These are phyloP conservation scores for Aureobasidium sp. DNA, from an alignment of 2,329 filamentous ascomycete genomes.

Conservation along the genomic window DNA sequence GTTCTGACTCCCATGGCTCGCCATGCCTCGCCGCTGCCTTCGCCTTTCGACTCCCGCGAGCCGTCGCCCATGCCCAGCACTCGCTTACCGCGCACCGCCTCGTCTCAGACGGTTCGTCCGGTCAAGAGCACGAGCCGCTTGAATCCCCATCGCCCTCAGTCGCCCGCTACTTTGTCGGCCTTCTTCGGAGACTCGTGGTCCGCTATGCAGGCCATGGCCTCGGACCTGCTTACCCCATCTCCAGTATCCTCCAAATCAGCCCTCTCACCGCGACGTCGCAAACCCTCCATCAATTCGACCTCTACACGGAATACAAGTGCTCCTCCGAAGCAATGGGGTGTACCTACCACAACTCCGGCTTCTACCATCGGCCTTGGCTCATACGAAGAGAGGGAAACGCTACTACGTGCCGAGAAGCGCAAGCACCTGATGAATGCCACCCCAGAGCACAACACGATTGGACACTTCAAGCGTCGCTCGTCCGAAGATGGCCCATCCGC, in stretches of 20 bases:
- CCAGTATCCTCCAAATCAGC: conserved; percentile 1
- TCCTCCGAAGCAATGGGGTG: conserved; percentile 43
- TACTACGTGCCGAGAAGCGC: conserved; percentile 44
- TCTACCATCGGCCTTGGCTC: conserved; percentile 37
- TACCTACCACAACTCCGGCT: conserved; percentile 29
- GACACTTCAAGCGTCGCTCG: conserved; percentile 56
- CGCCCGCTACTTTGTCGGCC: conserved; percentile 30
- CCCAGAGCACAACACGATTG: conserved; percentile 37
- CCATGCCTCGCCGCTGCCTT: conserved; percentile 29
- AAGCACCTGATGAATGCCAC: conserved; percentile 38
- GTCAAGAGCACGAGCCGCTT: conserved; percentile 4
- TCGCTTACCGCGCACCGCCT: conserved; percentile 15
- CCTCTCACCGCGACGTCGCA: conserved; percentile 12
- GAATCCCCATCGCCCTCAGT: not conserved
- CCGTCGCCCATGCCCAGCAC: conserved; percentile 35
- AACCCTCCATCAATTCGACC: conserved; percentile 24
- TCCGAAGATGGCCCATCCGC: conserved; percentile 53
- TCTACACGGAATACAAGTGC: conserved; percentile 28
- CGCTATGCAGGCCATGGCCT: conserved; percentile 43
- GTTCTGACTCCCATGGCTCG: conserved; percentile 29
- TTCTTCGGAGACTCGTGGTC: conserved; percentile 45
- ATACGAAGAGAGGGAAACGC: conserved; percentile 39
- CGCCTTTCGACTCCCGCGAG: conserved; percentile 27
- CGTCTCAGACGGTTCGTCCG: conserved; percentile 4
- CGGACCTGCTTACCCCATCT: conserved; percentile 34